Base-by-base conservation (phyloP, 2,329 filamentous ascomycete species). In the Penicillium sp. region DNA sequence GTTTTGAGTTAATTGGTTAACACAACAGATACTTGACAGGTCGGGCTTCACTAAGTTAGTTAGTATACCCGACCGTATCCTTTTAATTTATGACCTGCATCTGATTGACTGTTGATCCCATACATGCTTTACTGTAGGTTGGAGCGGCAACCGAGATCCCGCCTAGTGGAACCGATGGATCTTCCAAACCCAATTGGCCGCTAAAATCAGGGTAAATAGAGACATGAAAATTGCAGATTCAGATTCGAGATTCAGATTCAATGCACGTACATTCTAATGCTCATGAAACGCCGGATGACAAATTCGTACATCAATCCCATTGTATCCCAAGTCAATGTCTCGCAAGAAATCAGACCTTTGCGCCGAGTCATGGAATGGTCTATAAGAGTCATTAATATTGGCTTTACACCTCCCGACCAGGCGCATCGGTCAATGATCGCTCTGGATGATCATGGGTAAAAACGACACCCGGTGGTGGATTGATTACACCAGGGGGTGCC, bases 71-170 rank as follows among this genome's bases (percentile, higher is more conserved):
- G 39, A 41, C 35, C 29, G 27, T 16, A 26, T 50, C 26, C 50
- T 27, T 54, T 59, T 58, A 58, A 64, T 63, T n/a, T 45, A 63
- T 61, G 58, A 60, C 58, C 56, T 60, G 63, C 62, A 62, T 64
- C 41, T 52, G 53, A 54, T 55, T 55, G 53, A 52, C 35, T 55
- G 61, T 58, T 55, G 49, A 53, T 57, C 29, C 21, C 24, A 16
- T 26, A 48, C 13, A 39, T 19, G 26, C 7, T 33, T 21, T 26
- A 14, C 14, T 10, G 39, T 11, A 3, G 39, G 56, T 61, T 59
- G 58, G 39, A 61, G 41, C 48, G 56, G 56, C 56, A 63, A 63
- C 58, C 39, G 51, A 52, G 39, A 52, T 44, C 39, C 24, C 49
- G 37, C 26, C 24, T 26, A 24, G 39, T 41, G 49, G 22, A 24